These are phyloP conservation scores for Fusarium devonianum DNA, from an alignment of 2,329 filamentous ascomycete genomes.

Conservation along the genomic window DNA sequence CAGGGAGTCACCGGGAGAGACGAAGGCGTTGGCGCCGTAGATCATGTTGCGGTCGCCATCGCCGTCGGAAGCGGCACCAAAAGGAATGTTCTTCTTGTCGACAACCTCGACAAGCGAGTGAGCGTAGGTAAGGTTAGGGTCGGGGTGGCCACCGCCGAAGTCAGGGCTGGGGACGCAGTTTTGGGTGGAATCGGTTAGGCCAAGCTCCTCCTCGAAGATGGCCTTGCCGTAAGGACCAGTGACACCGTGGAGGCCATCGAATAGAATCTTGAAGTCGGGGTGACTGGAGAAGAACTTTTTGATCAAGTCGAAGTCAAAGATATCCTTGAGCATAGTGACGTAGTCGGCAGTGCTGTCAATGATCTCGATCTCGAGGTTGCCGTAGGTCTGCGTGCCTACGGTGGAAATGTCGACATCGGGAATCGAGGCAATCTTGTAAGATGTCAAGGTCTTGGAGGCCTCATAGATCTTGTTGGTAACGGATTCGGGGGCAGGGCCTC, in stretches of 20 bases:
- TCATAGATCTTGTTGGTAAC: slow-evolving; percentile 99
- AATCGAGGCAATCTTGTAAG: slow-evolving; percentile 91
- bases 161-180: slow-evolving; percentile 93
- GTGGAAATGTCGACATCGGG: slow-evolving; percentile 84
- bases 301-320: slow-evolving; percentile 97
- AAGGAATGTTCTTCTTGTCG: slow-evolving; percentile 89
- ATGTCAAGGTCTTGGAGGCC: slow-evolving; percentile 84
- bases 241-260: slow-evolving; percentile 92
- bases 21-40: slow-evolving; percentile 94
- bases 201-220: slow-evolving; percentile 94
- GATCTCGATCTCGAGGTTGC: slow-evolving; percentile 89
- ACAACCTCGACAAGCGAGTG: slow-evolving; percentile 94
- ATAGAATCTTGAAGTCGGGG: slow-evolving; percentile 94
- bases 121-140: slow-evolving; percentile 97
- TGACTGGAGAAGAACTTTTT: slow-evolving; percentile 89
- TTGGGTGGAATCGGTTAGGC: slow-evolving; percentile 78
- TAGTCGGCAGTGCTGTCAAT: slow-evolving; percentile 95
- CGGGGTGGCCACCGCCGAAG: slow-evolving; percentile 96
- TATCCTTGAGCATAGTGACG: slow-evolving; percentile 93
- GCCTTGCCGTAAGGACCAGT: slow-evolving; percentile 94
- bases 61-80: slow-evolving; percentile 94
- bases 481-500: slow-evolving; percentile 91
- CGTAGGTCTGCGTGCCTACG: slow-evolving; percentile 85
- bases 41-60: slow-evolving; percentile 99
- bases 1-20: slow-evolving; percentile 95